Evolutionary conservation across 179 eudicot genomes (phyloP), one percentile per base, ranked within the genome.

Genomic region (Carnegiea gigantea): DNA sequence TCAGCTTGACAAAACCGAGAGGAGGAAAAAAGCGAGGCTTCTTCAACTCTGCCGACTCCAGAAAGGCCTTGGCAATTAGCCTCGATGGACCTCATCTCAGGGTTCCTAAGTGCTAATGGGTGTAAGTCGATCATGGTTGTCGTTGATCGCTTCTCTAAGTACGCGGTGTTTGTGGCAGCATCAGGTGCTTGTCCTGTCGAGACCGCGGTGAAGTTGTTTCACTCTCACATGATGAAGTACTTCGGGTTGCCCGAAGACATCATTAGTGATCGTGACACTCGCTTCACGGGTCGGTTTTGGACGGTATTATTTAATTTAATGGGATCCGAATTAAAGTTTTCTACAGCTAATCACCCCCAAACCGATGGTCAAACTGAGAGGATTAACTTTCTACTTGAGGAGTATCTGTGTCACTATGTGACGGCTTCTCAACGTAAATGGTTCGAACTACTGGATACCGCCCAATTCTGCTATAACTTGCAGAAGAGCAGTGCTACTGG

Each of bases 381-480:
- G 64, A 38, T 79, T 0, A 82, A 82, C 70, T 67, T 48, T 0
- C 14, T 79, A n/a, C 18, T 82, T 7, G 77, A 85, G 9, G 83
- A 79, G 23, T 86, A 83, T 26, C 38, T 82, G 10, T 14, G 79
- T 17, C 83, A 82, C 9, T 85, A 57, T 65, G 79, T 64, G 21
- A 77, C 28, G 0, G 72, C 75, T 5, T 83, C 68, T 10, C 78
- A 81, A 6, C 13, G n/a, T 6, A 77, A 86, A n/a, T 86, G 75
- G 78, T 9, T 60, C 0, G 59, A 83, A 17, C 26, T 86, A 12
- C 1, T 83, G 4, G 83, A 81, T 1, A 48, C 23, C 17, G 73
- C 81, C 0, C 81, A 78, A 36, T 81, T 86, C 33, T 68, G 60
- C 5, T 83, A 86, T 33, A 86, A 81, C 21, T 2, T 86, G 5